Evolutionary conservation across 1,284 basidiomycete species (phyloP).

Genomic region (Puccinia triticina): DNA sequence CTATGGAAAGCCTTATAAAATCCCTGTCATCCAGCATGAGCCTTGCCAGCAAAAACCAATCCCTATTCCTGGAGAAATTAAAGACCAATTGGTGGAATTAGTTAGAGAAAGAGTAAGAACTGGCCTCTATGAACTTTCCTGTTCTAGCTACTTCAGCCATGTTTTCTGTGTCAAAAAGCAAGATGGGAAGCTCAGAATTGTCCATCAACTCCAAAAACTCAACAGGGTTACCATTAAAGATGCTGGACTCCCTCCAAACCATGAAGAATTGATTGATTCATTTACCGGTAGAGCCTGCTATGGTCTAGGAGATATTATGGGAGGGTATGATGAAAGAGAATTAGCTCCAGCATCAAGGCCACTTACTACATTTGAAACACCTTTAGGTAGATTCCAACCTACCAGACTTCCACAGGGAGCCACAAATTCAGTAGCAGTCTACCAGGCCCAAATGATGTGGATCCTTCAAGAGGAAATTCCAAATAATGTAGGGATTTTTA

Average conservation of each 20-base stretch:
- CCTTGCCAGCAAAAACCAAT: conserved; percentile 19
- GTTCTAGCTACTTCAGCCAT: conserved; percentile 20
- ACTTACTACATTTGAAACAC: too few relatives aligned
- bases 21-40: conserved; percentile 18
- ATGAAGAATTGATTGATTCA: too few relatives aligned
- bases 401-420: too few relatives aligned
- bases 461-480: too few relatives aligned
- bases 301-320: too few relatives aligned
- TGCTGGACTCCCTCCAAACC: conserved; percentile 8
- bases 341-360: too few relatives aligned
- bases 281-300: too few relatives aligned
- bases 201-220: conserved; percentile 32
- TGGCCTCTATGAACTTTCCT: conserved; percentile 11
- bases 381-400: too few relatives aligned
- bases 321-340: too few relatives aligned
- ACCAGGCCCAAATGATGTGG: too few relatives aligned
- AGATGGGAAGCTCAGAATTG: conserved; percentile 28
- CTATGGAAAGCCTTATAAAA: conserved; percentile 30
- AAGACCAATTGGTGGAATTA: not conserved
- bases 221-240: conserved; percentile 32
- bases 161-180: conserved; percentile 45
- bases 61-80: not conserved
- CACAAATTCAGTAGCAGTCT: too few relatives aligned
- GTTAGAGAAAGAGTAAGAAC: conserved; percentile 17
- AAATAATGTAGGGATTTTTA: too few relatives aligned